Conservation (phyloP, 768 basidiomycete species). For the Phylloporus arenicola region DNA sequence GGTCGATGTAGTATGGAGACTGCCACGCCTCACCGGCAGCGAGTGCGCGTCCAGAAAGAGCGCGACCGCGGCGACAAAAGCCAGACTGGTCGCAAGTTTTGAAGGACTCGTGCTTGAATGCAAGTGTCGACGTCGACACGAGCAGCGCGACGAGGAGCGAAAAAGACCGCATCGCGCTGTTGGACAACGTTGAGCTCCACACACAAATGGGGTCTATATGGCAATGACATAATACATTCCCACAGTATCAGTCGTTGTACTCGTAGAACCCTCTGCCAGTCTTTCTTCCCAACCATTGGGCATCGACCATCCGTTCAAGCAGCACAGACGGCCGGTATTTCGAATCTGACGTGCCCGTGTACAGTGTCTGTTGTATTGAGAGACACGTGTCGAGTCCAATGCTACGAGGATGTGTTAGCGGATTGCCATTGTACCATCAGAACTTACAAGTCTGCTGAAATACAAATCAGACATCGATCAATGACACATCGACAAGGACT, state of each 20-base stretch:
- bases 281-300: slow-evolving; percentile 90
- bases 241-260: slow-evolving; percentile 41
- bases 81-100: slow-evolving; percentile 93
- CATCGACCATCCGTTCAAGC: slow-evolving; percentile 94
- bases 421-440: background rate
- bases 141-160: slow-evolving; percentile 31
- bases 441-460: slow-evolving; percentile 31
- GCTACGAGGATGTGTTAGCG: slow-evolving; percentile 34
- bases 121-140: slow-evolving; percentile 33
- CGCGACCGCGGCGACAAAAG: slow-evolving; percentile 90
- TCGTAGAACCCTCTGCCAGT: slow-evolving; percentile 95
- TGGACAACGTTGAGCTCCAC: background rate
- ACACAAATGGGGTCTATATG: background rate
- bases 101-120: slow-evolving; percentile 82
- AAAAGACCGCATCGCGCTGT: slow-evolving; percentile 15
- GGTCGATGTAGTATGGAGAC: slow-evolving; percentile 82
- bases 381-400: slow-evolving; percentile 98
- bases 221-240: slow-evolving; percentile 9
- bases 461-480: slow-evolving; percentile 1
- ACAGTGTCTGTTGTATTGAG: slow-evolving; percentile 85
- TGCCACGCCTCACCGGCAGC: slow-evolving; percentile 57
- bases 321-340: slow-evolving; percentile 92
- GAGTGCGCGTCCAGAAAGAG: slow-evolving; percentile 68
- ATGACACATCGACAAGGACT: slow-evolving; percentile 1
- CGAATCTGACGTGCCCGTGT: slow-evolving; percentile 84